phyloP scores from a whole-genome alignment of 495 filamentous ascomycete genomes.

The Trichoderma virens region DNA sequence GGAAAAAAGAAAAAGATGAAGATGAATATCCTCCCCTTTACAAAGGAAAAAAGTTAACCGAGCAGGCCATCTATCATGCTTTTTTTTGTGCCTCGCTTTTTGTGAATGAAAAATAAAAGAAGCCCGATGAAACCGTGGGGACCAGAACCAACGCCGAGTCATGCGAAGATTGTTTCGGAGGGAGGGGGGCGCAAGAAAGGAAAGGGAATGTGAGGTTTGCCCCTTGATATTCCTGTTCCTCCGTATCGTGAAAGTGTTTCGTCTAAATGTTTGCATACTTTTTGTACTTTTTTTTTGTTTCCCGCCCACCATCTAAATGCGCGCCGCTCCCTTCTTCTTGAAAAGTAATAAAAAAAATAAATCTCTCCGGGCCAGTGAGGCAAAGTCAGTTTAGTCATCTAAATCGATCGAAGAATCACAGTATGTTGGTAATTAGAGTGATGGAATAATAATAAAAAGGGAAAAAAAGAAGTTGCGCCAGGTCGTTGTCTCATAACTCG shows the following conservation, averaged over 20 bases:
- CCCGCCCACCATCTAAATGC: not conserved
- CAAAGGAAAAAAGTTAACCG: no score
- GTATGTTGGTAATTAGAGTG: not conserved
- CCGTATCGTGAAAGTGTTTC: not conserved
- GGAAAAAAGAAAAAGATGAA: not conserved
- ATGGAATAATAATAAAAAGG: not conserved
- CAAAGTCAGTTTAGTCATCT: not conserved
- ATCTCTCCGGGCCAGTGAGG: not conserved
- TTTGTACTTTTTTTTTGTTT: not conserved
- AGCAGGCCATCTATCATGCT: not conserved
- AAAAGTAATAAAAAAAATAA: no score
- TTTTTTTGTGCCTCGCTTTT: slow-evolving; percentile 2
- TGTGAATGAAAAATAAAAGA: not conserved
- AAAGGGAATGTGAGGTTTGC: not conserved
- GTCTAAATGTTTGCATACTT: not conserved
- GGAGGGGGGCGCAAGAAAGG: not conserved
- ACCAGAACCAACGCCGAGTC: not conserved
- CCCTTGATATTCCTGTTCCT: not conserved
- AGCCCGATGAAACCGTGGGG: not conserved
- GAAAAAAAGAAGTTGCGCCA: not conserved
- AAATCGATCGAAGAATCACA: not conserved
- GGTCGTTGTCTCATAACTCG: slow-evolving; percentile 4
- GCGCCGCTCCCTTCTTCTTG: not conserved
- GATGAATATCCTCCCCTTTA: not conserved
- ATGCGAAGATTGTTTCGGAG: not conserved